phyloP scores from a whole-genome alignment of 2,329 filamentous ascomycete genomes.

The Fusarium chuoi region DNA sequence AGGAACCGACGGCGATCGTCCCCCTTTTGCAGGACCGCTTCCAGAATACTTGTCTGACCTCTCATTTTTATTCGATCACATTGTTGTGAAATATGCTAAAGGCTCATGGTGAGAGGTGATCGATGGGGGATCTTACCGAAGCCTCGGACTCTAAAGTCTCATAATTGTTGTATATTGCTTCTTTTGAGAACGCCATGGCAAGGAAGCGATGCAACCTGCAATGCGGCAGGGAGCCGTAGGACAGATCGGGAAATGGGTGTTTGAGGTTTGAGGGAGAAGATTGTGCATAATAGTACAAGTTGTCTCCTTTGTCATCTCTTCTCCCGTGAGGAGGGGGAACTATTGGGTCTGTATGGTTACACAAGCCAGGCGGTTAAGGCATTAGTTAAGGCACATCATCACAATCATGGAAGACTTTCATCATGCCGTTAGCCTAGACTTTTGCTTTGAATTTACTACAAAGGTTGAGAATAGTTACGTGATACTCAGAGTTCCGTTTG shows the following conservation, averaged over 20 bases:
- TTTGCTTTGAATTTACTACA: background rate
- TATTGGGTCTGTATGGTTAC: background rate
- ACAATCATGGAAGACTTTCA: background rate
- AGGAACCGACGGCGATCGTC: slow-evolving; percentile 2
- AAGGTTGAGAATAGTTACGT: background rate
- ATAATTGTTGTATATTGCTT: slow-evolving; percentile 32
- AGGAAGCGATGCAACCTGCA: slow-evolving; percentile 33
- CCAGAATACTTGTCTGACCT: background rate
- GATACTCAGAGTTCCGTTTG: background rate
- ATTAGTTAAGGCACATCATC: no score
- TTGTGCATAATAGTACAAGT: slow-evolving; percentile 1
- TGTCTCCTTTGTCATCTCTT: slow-evolving; percentile 33
- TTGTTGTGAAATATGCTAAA: slow-evolving; percentile 2
- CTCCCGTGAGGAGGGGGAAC: slow-evolving; percentile 30
- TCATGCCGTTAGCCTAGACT: background rate
- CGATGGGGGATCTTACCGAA: slow-evolving; percentile 22
- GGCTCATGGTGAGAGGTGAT: slow-evolving; percentile 19
- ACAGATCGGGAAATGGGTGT: slow-evolving; percentile 19
- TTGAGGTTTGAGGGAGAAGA: slow-evolving; percentile 10
- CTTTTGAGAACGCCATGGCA: slow-evolving; percentile 25
- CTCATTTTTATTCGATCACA: slow-evolving; percentile 4
- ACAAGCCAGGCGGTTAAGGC: background rate
- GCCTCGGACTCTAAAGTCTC: slow-evolving; percentile 11
- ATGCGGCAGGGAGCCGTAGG: slow-evolving; percentile 14
- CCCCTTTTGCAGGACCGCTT: slow-evolving; percentile 4